Evolutionary conservation across 805 yeast species (phyloP).

Genomic region (Pachysolen tannophilus): DNA sequence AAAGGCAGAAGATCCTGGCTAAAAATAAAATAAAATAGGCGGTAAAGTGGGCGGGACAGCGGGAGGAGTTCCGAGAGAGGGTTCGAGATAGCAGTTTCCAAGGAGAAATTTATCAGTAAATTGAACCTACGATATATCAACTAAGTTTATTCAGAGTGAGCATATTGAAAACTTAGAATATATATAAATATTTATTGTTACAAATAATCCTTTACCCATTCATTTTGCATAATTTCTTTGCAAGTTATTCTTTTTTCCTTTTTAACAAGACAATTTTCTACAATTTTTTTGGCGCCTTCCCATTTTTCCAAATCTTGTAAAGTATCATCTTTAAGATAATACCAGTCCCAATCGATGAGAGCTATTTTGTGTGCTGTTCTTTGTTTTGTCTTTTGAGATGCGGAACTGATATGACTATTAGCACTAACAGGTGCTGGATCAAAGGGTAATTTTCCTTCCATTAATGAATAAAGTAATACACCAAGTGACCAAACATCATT

Average conservation of each 20-base stretch:
- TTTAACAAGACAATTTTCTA: constrained; percentile 39
- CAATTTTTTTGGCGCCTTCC: constrained; percentile 37
- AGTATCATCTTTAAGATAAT: constrained; percentile 29
- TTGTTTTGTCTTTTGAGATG: constrained; percentile 37
- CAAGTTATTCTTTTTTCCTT: constrained; percentile 36
- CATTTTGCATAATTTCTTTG: constrained; percentile 21
- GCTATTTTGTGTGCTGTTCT: constrained; percentile 86
- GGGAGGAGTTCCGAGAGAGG: no score
- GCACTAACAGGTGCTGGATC: constrained; percentile 66
- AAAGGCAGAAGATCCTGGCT: no score
- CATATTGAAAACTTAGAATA: no score
- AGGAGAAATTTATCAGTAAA: no score
- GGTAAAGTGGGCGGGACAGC: no score
- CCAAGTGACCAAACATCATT: constrained; percentile 96
- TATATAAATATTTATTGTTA: no score
- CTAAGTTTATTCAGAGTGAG: no score
- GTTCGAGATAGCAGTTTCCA: no score
- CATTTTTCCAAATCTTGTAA: constrained; percentile 10
- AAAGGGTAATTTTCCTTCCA: constrained; percentile 87
- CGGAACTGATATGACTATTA: constrained; percentile 24
- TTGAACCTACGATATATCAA: no score
- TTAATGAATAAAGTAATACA: constrained; percentile 73
- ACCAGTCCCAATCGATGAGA: constrained; percentile 89
- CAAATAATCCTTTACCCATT: constrained; percentile 23
- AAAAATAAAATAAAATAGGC: no score